These are phyloP conservation scores for Verticillium longisporum DNA, from an alignment of 2,329 filamentous ascomycete genomes.

Conservation along the genomic window DNA sequence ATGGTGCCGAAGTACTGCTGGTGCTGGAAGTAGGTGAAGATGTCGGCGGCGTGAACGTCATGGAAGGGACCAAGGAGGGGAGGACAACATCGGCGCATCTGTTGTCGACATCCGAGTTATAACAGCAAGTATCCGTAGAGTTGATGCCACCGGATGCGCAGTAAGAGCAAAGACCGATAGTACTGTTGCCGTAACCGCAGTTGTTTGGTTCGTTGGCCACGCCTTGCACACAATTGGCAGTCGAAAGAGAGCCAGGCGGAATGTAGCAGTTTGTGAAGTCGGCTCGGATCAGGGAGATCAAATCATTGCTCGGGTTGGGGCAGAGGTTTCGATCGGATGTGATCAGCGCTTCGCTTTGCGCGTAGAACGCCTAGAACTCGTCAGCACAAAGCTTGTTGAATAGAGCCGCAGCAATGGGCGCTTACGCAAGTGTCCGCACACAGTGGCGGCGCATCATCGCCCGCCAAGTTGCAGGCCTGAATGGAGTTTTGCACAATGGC, in stretches of 20 bases:
- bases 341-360: slow-evolving; percentile 82
- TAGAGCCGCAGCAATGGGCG: slow-evolving; percentile 5
- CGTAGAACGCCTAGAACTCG: slow-evolving; percentile 61
- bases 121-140: slow-evolving; percentile 91
- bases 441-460: slow-evolving; percentile 62
- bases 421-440: slow-evolving; percentile 85
- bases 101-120: slow-evolving; percentile 66
- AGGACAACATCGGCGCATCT: slow-evolving; percentile 72
- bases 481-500: slow-evolving; percentile 87
- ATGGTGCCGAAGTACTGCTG: slow-evolving; percentile 20
- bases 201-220: slow-evolving; percentile 75
- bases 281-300: slow-evolving; percentile 72
- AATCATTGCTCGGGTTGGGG: slow-evolving; percentile 54
- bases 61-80: slow-evolving; percentile 65
- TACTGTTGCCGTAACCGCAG: slow-evolving; percentile 73
- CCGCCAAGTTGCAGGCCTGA: slow-evolving; percentile 57
- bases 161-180: slow-evolving; percentile 76
- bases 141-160: slow-evolving; percentile 80
- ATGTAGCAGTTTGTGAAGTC: slow-evolving; percentile 88
- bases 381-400: slow-evolving; percentile 14
- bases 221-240: slow-evolving; percentile 67
- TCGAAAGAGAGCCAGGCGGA: slow-evolving; percentile 70
- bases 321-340: slow-evolving; percentile 69
- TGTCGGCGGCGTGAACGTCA: slow-evolving; percentile 48
- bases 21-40: slow-evolving; percentile 33